Base-by-base conservation (phyloP, 106 monocot genomes). In the Allium cepa region DNA sequence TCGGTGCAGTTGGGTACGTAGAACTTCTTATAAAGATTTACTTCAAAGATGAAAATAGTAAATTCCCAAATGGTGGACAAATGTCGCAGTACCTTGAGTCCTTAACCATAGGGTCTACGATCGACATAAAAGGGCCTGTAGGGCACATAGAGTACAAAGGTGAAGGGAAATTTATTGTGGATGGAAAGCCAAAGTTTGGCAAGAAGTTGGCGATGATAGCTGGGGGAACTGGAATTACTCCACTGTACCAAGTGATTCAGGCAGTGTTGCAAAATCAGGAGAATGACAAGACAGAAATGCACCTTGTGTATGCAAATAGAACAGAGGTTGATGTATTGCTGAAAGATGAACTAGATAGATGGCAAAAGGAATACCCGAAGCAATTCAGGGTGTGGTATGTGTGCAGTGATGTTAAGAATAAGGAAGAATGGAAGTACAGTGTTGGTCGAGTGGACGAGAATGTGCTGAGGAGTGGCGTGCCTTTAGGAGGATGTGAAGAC, bases 201-300 rank as follows among this genome's bases (percentile, higher is more conserved):
- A 80, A 56, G 70, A 73, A 72, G 70, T 76, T 99, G 8, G 86
- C 82, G 11, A 80, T 99, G 89, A 76, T 99, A 52, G 89, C 92
- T n/a, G 97, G 97, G 7, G 97, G 97, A 7, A 87, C 86, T 2
- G 97, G 97, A 26, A 93, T 99, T 76, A 99, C 97, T 16, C 97
- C 97, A 1, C 68, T 99, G 59, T 99, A 83, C 59, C 92, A 92
- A 73, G 79, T 99, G 58, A 90, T 99, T 57, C 92, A 92, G 82
- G 87, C 92, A 7, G 84, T 90, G 75, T 70, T 92, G 26, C 53
- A 72, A 4, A 88, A 99, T 65, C 79, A 69, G 18, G 73, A 80
- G 4, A 80, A 75, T 47, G 97, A 99, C 65, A 50, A 26, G 11
- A 90, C 89, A 7, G 92, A 89, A 75, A 92, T 99, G 87, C 75